A percentile compares a stretch with the other conserved stretches of the same genome.
Evolutionary conservation across 257 asterid species (phyloP).

Genomic region (Thymus mandschuricus): DNA sequence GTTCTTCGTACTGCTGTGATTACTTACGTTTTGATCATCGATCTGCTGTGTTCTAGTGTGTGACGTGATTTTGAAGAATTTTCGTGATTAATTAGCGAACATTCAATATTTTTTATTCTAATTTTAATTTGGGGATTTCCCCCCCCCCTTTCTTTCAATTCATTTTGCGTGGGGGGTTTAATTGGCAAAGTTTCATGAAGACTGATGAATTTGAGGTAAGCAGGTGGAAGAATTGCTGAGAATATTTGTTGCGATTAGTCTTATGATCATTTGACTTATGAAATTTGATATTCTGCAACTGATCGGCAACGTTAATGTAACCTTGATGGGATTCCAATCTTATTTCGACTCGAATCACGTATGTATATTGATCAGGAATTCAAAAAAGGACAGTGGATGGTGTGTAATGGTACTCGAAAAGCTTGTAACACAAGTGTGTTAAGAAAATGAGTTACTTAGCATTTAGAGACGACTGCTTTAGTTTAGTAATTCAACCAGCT

Average conservation of each 20-base stretch:
- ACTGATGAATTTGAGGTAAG: too few species aligned
- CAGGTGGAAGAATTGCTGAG: neutral
- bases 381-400: too few species aligned
- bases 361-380: too few species aligned
- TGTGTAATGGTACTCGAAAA: too few species aligned
- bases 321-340: neutral
- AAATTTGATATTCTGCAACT: neutral
- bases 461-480: neutral
- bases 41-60: neutral
- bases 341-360: neutral
- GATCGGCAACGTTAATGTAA: neutral
- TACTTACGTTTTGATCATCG: neutral
- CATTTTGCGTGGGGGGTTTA: too few species aligned
- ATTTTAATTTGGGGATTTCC: too few species aligned
- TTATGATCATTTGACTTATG: neutral
- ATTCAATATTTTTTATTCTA: too few species aligned
- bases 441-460: neutral
- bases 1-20: neutral
- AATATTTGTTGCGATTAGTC: neutral
- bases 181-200: too few species aligned
- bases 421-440: too few species aligned
- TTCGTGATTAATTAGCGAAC: too few species aligned
- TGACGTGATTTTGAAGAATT: neutral
- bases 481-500: neutral
- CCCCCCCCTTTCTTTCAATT: neutral